Evolutionary conservation across 2,329 filamentous ascomycete species (phyloP).

Genomic region (Cytospora piceicola): DNA sequence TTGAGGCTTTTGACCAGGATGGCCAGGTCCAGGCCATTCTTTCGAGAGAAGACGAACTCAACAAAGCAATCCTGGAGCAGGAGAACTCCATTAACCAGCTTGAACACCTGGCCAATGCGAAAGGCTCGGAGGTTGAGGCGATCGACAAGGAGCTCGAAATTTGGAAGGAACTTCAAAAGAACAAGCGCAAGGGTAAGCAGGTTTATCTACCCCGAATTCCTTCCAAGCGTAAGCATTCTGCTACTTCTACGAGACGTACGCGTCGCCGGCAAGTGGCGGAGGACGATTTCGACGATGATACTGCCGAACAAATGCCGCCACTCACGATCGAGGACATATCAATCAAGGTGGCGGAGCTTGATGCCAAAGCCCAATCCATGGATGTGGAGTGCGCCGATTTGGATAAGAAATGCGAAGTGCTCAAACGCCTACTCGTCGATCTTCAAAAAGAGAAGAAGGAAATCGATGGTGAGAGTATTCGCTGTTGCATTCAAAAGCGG

Average conservation of each 20-base stretch:
- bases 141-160: background rate
- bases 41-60: background rate
- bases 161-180: background rate
- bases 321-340: slow-evolving; percentile 1
- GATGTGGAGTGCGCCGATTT: background rate
- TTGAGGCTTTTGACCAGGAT: slow-evolving; percentile 13
- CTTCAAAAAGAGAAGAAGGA: background rate
- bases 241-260: background rate
- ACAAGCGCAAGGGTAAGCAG: background rate
- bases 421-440: background rate
- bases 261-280: background rate
- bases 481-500: slow-evolving; percentile 16
- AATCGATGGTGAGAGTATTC: background rate
- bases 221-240: slow-evolving; percentile 17
- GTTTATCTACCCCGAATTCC: background rate
- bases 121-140: background rate
- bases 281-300: slow-evolving; percentile 1
- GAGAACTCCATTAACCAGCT: background rate
- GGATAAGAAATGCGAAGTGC: background rate
- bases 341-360: background rate
- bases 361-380: background rate
- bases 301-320: background rate
- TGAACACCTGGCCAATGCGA: background rate
- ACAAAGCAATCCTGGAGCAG: background rate
- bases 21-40: background rate